phyloP scores from a whole-genome alignment of 2,329 filamentous ascomycete species.

The Paecilomyces sp. region DNA sequence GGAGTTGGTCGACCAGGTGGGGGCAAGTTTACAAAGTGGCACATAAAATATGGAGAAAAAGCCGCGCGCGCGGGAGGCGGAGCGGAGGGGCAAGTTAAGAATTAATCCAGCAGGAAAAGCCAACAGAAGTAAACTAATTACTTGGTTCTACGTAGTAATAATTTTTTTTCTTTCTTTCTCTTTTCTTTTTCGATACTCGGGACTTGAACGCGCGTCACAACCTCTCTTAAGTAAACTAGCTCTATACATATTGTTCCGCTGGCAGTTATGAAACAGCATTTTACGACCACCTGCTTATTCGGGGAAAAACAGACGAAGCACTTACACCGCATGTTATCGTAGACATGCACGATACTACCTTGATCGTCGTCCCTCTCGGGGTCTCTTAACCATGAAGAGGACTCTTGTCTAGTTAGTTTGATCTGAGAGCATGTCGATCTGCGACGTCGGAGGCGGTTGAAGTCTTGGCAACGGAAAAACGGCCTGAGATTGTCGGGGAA shows the following conservation, averaged over 20 bases:
- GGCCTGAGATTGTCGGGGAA: neutral
- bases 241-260: neutral
- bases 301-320: neutral
- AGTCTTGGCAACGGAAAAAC: neutral
- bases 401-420: neutral
- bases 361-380: neutral
- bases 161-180: too few relatives aligned
- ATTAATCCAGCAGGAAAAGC: too few relatives aligned
- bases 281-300: neutral
- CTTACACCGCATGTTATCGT: neutral
- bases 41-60: conserved; percentile 2
- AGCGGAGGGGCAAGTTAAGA: conserved; percentile 1
- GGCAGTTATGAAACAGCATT: neutral
- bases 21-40: neutral
- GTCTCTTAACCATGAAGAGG: neutral
- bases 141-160: too few relatives aligned
- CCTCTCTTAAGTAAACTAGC: neutral
- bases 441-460: neutral
- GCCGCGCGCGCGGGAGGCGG: neutral
- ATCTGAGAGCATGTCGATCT: neutral
- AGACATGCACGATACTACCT: neutral
- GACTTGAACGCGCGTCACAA: neutral
- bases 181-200: neutral
- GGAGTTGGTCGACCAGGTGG: neutral
- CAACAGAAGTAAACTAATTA: too few relatives aligned